These are phyloP conservation scores for Aureobasidium sp. DNA, from an alignment of 2,329 filamentous ascomycete species.

Conservation along the genomic window DNA sequence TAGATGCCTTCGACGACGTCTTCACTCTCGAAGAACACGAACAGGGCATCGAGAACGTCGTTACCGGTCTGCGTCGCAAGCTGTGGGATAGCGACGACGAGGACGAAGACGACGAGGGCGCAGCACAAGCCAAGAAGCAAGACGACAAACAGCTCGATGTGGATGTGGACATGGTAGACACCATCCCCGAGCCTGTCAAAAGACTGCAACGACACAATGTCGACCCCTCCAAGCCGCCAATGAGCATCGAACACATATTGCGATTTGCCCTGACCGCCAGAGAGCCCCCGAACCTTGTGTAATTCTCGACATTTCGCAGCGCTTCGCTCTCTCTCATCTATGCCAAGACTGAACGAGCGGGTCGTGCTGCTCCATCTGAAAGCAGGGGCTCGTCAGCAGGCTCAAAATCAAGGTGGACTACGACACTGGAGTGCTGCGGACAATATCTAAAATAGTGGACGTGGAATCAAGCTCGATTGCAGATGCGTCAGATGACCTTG, in stretches of 20 bases:
- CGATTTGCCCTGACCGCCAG: conserved; percentile 19
- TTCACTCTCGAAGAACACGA: conserved; percentile 67
- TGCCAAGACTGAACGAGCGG: background rate
- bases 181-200: conserved; percentile 13
- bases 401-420: background rate
- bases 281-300: conserved; percentile 9
- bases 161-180: conserved; percentile 45
- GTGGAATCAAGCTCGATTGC: background rate
- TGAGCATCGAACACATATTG: conserved; percentile 26
- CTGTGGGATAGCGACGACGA: conserved; percentile 26
- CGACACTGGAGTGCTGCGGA: background rate
- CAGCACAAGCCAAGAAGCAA: conserved; percentile 45
- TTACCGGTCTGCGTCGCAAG: conserved; percentile 59
- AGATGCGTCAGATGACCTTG: background rate
- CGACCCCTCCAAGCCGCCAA: conserved; percentile 25
- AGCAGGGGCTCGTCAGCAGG: background rate
- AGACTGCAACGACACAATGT: conserved; percentile 19
- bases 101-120: conserved; percentile 41
- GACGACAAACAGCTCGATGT: conserved; percentile 40
- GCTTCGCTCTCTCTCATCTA: background rate
- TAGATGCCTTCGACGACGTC: conserved; percentile 50
- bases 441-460: background rate
- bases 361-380: background rate
- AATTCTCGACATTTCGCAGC: background rate
- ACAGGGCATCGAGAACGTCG: conserved; percentile 59